These are phyloP conservation scores for Floccularia luteovirens DNA, from an alignment of 768 basidiomycete genomes.

Conservation along the genomic window DNA sequence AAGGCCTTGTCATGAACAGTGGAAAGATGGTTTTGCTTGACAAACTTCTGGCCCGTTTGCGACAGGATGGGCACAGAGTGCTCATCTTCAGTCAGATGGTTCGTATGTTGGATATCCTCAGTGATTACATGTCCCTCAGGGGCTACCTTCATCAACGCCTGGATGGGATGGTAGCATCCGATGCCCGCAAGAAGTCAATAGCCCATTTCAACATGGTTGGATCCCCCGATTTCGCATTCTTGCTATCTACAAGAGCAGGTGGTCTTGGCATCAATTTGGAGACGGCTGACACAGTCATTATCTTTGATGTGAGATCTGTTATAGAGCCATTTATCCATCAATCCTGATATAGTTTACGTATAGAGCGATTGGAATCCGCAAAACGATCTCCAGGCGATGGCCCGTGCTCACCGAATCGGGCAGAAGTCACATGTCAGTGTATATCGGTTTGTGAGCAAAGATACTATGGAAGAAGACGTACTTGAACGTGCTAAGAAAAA, in stretches of 20 bases:
- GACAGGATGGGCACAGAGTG: slow-evolving; percentile 91
- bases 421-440: slow-evolving; percentile 99
- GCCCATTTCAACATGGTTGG: slow-evolving; percentile 94
- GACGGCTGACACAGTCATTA: slow-evolving; percentile 98
- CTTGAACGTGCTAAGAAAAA: slow-evolving; percentile 98
- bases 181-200: slow-evolving; percentile 90
- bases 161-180: slow-evolving; percentile 93
- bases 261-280: slow-evolving; percentile 98
- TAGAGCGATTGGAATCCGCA: slow-evolving; percentile 98
- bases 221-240: slow-evolving; percentile 93
- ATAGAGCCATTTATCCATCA: not conserved
- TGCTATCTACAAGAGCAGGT: slow-evolving; percentile 94
- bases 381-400: slow-evolving; percentile 99
- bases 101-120: slow-evolving; percentile 95
- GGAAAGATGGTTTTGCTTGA: slow-evolving; percentile 98
- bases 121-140: slow-evolving; percentile 89
- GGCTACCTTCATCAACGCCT: slow-evolving; percentile 91
- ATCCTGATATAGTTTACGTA: not conserved
- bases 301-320: slow-evolving; percentile 77
- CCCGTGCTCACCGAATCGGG: slow-evolving; percentile 96
- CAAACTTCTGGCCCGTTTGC: slow-evolving; percentile 87
- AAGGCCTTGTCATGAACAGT: slow-evolving; percentile 96
- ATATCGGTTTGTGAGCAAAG: slow-evolving; percentile 97
- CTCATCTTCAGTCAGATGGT: slow-evolving; percentile 99
- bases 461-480: slow-evolving; percentile 99